A percentile compares a stretch with the other conserved stretches of the same genome.
Conservation (phyloP, 108 stramenopile genomes). For the Fragilaria radians region DNA sequence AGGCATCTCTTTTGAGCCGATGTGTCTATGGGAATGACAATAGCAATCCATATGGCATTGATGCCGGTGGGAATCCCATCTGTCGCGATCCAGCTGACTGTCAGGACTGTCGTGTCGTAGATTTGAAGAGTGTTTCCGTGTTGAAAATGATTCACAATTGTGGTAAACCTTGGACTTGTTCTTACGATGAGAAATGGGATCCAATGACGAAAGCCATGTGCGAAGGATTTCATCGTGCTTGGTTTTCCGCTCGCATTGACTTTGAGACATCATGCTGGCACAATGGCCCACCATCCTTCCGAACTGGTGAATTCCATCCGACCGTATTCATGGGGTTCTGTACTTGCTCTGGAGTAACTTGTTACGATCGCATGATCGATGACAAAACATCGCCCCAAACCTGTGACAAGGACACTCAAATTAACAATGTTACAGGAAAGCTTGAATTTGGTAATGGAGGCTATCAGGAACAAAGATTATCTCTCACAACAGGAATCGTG, state of each 20-base stretch:
- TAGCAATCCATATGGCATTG: background rate
- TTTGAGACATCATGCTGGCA: background rate
- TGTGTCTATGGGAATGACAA: background rate
- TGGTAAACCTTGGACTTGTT: slow-evolving; percentile 1
- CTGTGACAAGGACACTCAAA: background rate
- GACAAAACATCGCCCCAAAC: background rate
- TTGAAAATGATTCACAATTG: background rate
- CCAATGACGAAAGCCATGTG: background rate
- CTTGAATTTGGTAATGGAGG: background rate
- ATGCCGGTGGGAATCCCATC: background rate
- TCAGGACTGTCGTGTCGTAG: background rate
- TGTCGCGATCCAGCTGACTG: background rate
- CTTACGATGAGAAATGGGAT: background rate
- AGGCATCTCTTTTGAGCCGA: background rate
- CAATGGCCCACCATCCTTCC: background rate
- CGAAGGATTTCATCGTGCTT: background rate
- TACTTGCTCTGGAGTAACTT: slow-evolving; percentile 5
- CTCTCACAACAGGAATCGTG: background rate
- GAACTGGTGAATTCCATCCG: background rate
- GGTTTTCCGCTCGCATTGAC: background rate
- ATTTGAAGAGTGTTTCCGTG: background rate
- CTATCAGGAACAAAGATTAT: slow-evolving; percentile 2
- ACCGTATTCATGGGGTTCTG: slow-evolving; percentile 14
- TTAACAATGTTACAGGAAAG: background rate
- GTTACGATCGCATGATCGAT: background rate